These are phyloP conservation scores for Neoboletus magnificus DNA, from an alignment of 768 basidiomycete genomes.

Conservation along the genomic window DNA sequence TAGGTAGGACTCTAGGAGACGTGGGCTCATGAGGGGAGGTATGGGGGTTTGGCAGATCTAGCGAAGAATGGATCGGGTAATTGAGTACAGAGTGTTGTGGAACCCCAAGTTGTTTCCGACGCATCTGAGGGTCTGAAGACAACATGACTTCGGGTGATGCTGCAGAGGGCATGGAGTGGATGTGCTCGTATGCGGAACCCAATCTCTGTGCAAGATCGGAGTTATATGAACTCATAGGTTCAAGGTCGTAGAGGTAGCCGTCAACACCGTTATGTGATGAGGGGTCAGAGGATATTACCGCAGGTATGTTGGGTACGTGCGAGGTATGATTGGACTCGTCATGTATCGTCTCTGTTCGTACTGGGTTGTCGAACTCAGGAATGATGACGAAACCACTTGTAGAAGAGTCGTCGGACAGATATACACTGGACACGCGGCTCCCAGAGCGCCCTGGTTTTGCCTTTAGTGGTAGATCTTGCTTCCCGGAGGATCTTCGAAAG, in stretches of 20 bases:
- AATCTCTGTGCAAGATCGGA: conserved; percentile 24
- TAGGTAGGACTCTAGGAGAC: neutral
- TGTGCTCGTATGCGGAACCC: conserved; percentile 20
- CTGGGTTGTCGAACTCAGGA: conserved; percentile 26
- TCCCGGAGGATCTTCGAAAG: conserved; percentile 18
- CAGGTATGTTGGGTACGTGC: neutral
- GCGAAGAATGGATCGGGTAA: conserved; percentile 12
- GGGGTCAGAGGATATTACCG: neutral
- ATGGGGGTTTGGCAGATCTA: conserved; percentile 27
- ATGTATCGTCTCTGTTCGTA: neutral
- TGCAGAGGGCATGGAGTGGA: conserved; percentile 20
- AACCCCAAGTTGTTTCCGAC: conserved; percentile 29
- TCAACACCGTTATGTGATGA: neutral
- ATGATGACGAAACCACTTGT: conserved; percentile 15
- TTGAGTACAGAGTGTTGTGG: conserved; percentile 32
- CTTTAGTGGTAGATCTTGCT: conserved; percentile 2
- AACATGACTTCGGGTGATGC: conserved; percentile 8
- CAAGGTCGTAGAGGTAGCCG: neutral
- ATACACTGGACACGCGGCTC: conserved; percentile 18
- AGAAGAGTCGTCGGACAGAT: conserved; percentile 18
- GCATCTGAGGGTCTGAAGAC: conserved; percentile 25
- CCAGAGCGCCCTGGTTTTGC: conserved; percentile 1
- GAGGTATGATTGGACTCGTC: neutral
- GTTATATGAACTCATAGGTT: neutral
- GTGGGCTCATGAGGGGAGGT: neutral